Evolutionary conservation across 805 yeast genomes (phyloP).

Genomic region (Lachancea kluyveri): DNA sequence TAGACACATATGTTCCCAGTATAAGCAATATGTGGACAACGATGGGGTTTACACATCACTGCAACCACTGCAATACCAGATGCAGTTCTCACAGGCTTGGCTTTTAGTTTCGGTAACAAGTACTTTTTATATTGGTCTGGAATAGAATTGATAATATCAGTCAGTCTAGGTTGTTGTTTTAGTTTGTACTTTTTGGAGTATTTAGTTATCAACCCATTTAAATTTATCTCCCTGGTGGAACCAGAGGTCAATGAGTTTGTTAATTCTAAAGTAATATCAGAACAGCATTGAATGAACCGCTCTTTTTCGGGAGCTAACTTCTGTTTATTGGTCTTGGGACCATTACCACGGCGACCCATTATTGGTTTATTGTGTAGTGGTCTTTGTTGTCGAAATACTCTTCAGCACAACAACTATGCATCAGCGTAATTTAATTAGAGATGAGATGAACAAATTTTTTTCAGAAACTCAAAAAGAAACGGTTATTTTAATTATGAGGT

Average conservation of each 20-base stretch:
- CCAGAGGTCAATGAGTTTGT: conserved; percentile 69
- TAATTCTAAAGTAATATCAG: conserved; percentile 82
- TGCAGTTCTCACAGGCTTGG: conserved; percentile 98
- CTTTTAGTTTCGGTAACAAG: conserved; percentile 85
- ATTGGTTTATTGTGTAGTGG: neutral
- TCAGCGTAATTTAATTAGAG: too few species aligned
- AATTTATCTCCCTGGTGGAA: conserved; percentile 46
- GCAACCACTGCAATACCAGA: conserved; percentile 99
- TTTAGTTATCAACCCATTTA: conserved; percentile 83
- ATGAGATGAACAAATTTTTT: too few species aligned
- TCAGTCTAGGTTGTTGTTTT: conserved; percentile 86
- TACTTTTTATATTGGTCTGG: conserved; percentile 95
- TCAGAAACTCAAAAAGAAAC: too few species aligned
- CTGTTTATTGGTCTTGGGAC: conserved; percentile 42
- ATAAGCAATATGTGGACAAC: conserved; percentile 98
- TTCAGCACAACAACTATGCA: too few species aligned
- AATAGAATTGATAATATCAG: conserved; percentile 90
- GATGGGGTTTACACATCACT: conserved; percentile 98
- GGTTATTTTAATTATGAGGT: too few species aligned
- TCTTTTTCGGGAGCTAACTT: conserved; percentile 87
- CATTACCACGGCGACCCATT: conserved; percentile 34
- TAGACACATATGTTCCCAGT: conserved; percentile 98
- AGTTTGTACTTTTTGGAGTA: conserved; percentile 86
- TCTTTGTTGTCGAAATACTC: too few species aligned
- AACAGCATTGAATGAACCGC: conserved; percentile 85